Conservation (phyloP, 768 basidiomycete species). For the Rhodotorula kratochvilovae region DNA sequence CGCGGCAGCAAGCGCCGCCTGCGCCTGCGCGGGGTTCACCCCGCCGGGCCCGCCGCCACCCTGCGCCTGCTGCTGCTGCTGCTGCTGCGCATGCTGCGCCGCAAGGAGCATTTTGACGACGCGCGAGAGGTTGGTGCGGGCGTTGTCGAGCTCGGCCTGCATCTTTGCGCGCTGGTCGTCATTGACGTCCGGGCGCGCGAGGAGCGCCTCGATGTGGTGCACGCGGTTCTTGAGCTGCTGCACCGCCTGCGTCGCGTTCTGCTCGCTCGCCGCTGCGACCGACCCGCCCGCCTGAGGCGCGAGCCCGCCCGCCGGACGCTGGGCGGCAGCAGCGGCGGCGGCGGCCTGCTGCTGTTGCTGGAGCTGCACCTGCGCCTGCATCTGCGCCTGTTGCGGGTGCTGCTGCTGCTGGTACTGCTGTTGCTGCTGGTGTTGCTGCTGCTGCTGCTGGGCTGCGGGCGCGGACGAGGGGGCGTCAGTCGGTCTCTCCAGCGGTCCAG, state of each 20-base stretch:
- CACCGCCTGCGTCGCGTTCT: slow-evolving; percentile 30
- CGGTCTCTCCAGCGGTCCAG: too few species aligned
- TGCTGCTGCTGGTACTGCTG: not conserved
- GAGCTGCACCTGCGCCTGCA: slow-evolving; percentile 4
- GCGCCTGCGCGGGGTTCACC: not conserved
- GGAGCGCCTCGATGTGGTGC: slow-evolving; percentile 31
- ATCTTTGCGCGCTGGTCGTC: slow-evolving; percentile 34
- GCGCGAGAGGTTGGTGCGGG: slow-evolving; percentile 26
- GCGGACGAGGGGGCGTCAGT: not conserved
- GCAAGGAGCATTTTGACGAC: slow-evolving; percentile 36
- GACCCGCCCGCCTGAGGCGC: not conserved
- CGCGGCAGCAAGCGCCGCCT: slow-evolving; percentile 15
- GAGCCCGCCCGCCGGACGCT: not conserved
- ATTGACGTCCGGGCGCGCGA: slow-evolving; percentile 28
- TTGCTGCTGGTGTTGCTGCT: slow-evolving; percentile 1
- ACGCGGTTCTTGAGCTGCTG: slow-evolving; percentile 30
- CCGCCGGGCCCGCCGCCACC: slow-evolving; percentile 2
- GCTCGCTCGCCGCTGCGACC: not conserved
- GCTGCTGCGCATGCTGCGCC: slow-evolving; percentile 11
- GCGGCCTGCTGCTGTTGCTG: slow-evolving; percentile 9
- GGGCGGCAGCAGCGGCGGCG: not conserved
- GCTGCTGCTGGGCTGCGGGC: slow-evolving; percentile 4
- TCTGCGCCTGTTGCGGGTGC: not conserved
- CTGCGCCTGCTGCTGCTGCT: slow-evolving; percentile 2
- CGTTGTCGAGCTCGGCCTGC: slow-evolving; percentile 33